Percentiles rank a stretch among this genome's conserved stretches.
phyloP scores from a whole-genome alignment of 2,329 filamentous ascomycete genomes.

The Pleoardoris graminearum region DNA sequence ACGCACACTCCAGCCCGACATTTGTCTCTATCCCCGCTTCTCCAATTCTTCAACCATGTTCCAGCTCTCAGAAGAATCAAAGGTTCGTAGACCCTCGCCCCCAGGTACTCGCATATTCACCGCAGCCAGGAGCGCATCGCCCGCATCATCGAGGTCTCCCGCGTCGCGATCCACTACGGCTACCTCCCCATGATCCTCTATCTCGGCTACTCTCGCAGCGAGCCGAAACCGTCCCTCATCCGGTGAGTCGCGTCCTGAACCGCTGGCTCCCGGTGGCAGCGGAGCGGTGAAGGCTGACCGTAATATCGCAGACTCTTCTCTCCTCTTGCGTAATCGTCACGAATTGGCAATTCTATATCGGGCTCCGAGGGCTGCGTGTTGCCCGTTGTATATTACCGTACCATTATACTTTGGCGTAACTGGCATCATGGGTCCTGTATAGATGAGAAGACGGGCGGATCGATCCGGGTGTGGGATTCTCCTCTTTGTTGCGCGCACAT shows the following conservation, averaged over 20 bases:
- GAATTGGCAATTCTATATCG: constrained; percentile 6
- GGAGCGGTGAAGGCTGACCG: constrained; percentile 24
- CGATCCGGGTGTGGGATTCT: constrained; percentile 9
- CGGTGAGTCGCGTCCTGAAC: constrained; percentile 53
- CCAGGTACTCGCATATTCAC: constrained; percentile 25
- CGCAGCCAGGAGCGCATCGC: constrained; percentile 84
- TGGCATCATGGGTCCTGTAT: constrained; percentile 20
- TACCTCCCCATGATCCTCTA: constrained; percentile 97
- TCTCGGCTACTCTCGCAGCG: constrained; percentile 93
- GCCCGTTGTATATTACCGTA: constrained; percentile 36
- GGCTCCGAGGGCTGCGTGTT: constrained; percentile 15
- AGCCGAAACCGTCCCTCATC: constrained; percentile 81
- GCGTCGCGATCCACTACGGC: constrained; percentile 95
- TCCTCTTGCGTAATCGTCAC: constrained; percentile 38
- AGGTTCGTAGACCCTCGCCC: constrained; percentile 61
- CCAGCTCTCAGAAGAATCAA: constrained; percentile 91
- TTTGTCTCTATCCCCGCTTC: constrained; percentile 1
- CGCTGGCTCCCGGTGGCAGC: background rate
- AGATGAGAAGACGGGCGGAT: constrained; percentile 5
- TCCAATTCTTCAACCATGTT: constrained; percentile 48
- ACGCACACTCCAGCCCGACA: constrained; percentile 6
- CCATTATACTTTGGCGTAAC: constrained; percentile 31
- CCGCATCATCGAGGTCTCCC: constrained; percentile 92
- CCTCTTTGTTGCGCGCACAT: constrained; percentile 22
- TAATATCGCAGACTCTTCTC: constrained; percentile 40